Evolutionary conservation across 306 rosid species (phyloP), one percentile per base, ranked within the genome.

Genomic region (Parietaria judaica): DNA sequence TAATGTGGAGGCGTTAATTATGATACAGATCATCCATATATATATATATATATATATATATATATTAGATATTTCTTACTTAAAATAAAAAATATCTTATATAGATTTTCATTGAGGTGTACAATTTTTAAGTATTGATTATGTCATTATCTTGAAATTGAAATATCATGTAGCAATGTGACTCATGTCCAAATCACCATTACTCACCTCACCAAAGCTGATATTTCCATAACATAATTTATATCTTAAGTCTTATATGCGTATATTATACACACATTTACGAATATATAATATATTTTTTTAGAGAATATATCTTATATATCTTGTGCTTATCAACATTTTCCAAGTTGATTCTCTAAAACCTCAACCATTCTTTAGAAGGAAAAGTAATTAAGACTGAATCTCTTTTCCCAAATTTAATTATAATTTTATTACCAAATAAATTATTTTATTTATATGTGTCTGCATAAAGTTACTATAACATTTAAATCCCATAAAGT

Each of bases 381-480:
- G 15, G 53, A 4, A 10, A n/a, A n/a, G 14, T n/a, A n/a, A 49
- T 49, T 10, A 9, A 4, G 14, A 49, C 15, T n/a, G 10, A 49
- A n/a, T 10, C 15, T 49, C 31, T 23, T 23, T 23, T 23, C 31
- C 31, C 31, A 23, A 23, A 23, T 23, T 23, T 23, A 23, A 23
- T 23, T 23, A 0, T 23, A 23, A 23, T 23, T 23, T 23, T 23
- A 23, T 23, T 23, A 1, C 31, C 31, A 23, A 23, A 23, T 23
- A 23, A 23, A 23, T 23, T 23, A 23, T 23, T 23, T 23, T 23
- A 23, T 23, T 23, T 23, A 23, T 23, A 0, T 23, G 31, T 23
- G 41, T 58, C 47, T 39, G 31, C 65, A 43, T 58, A 44, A 49
- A 43, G 38, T 44, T 44, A 60, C 37, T 60, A 43, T 16, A 45